phyloP scores from a whole-genome alignment of 1,284 basidiomycete genomes.

The Ustilago xerochloae region DNA sequence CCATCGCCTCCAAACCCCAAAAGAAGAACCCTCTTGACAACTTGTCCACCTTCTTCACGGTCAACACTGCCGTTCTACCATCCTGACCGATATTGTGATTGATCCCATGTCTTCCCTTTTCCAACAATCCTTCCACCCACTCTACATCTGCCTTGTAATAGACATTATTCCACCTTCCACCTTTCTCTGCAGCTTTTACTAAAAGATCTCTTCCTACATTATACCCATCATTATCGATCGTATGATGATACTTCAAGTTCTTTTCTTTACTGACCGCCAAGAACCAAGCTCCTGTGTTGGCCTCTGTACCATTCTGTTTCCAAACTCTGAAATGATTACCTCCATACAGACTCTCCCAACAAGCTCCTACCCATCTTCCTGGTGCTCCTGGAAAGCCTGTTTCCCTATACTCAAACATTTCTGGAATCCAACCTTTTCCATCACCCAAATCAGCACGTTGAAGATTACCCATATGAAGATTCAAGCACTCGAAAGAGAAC shows the following conservation, averaged over 20 bases:
- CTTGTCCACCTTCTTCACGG: conserved; percentile 53
- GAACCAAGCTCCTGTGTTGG: conserved; percentile 68
- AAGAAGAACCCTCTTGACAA: conserved; percentile 34
- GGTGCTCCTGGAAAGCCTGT: conserved; percentile 64
- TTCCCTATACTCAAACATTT: conserved; percentile 67
- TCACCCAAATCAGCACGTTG: conserved; percentile 87
- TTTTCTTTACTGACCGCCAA: conserved; percentile 67
- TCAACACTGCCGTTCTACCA: conserved; percentile 62
- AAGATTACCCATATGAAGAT: conserved; percentile 78
- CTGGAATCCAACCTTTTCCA: conserved; percentile 74
- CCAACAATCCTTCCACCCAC: conserved; percentile 64
- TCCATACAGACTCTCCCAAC: conserved; percentile 65
- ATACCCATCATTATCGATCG: conserved; percentile 67
- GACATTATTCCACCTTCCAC: conserved; percentile 61
- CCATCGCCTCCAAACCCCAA: conserved; percentile 35
- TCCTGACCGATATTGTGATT: conserved; percentile 67
- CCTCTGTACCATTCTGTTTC: conserved; percentile 68
- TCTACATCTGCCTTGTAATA: conserved; percentile 64
- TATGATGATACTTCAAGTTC: conserved; percentile 63
- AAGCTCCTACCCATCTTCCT: conserved; percentile 64
- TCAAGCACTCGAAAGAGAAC: conserved; percentile 84
- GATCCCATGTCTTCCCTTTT: conserved; percentile 62
- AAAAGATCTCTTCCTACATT: conserved; percentile 66
- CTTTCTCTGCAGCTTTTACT: conserved; percentile 58
- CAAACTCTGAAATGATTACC: conserved; percentile 68